Evolutionary conservation across 75 land plant genomes (phyloP).

Genomic region (Larix kaempferi): DNA sequence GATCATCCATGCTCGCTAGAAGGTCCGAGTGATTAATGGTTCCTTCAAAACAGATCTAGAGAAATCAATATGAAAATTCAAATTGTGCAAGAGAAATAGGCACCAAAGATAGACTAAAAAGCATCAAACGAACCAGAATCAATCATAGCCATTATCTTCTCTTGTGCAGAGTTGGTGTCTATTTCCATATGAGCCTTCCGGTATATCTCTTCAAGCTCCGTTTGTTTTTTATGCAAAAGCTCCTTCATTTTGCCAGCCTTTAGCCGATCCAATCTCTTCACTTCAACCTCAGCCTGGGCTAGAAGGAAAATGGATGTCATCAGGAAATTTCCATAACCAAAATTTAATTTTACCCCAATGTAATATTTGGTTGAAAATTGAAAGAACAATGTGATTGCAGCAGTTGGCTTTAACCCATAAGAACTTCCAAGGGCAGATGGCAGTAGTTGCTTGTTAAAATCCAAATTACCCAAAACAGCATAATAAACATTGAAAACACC

Average conservation of each 20-base stretch:
- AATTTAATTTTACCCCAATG: background rate
- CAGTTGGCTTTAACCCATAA: background rate
- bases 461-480: no score
- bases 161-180: conserved; percentile 17
- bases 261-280: conserved; percentile 17
- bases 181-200: conserved; percentile 27
- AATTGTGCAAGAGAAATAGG: background rate
- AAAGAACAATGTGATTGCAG: background rate
- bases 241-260: conserved; percentile 28
- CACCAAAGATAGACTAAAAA: background rate
- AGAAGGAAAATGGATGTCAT: conserved; percentile 8
- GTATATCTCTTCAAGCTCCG: conserved; percentile 25
- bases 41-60: conserved; percentile 25
- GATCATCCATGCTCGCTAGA: conserved; percentile 32
- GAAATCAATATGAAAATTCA: background rate
- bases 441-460: background rate
- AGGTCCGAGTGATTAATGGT: background rate
- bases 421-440: background rate
- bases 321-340: no score
- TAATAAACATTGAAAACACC: no score
- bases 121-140: conserved; percentile 29
- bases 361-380: background rate
- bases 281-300: conserved; percentile 26
- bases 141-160: conserved; percentile 20
- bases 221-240: conserved; percentile 22